Conservation (phyloP, 2,329 filamentous ascomycete genomes). For the Cladosporium colombiae region DNA sequence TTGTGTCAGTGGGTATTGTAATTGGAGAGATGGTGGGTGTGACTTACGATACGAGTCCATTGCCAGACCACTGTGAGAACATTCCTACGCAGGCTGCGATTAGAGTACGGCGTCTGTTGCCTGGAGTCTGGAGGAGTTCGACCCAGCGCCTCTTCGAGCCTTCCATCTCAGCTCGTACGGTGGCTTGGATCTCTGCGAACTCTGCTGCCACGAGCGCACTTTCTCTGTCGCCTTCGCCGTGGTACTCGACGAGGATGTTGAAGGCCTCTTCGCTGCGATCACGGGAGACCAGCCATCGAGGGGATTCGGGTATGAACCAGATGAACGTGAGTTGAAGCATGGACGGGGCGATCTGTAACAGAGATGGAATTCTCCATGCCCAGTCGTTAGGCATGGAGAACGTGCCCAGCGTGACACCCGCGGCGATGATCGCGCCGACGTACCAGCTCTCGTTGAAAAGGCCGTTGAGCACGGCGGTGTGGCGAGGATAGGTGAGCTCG, state of each 20-base stretch:
- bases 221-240: constrained; percentile 37
- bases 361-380: constrained; percentile 47
- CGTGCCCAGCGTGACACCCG: constrained; percentile 13
- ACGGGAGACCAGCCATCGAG: constrained; percentile 23
- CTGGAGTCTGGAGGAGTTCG: constrained; percentile 59
- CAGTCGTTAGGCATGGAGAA: constrained; percentile 25
- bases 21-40: too few relatives aligned
- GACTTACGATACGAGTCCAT: constrained; percentile 21
- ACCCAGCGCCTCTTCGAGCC: constrained; percentile 50
- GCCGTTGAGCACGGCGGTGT: constrained; percentile 11
- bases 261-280: constrained; percentile 22
- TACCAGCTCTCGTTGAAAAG: constrained; percentile 20
- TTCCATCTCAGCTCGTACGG: constrained; percentile 56
- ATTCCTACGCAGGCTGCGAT: constrained; percentile 11
- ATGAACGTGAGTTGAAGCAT: constrained; percentile 29
- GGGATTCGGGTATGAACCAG: constrained; percentile 24
- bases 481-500: constrained; percentile 9
- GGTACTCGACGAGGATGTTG: constrained; percentile 24
- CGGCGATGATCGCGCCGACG: constrained; percentile 17
- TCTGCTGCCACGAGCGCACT: constrained; percentile 66
- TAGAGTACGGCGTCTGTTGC: constrained; percentile 52
- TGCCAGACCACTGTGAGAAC: constrained; percentile 16
- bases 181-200: constrained; percentile 66
- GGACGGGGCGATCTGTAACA: constrained; percentile 29
- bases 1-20: too few relatives aligned